Conservation (phyloP, 768 basidiomycete species). For the Lactifluus subvellereus region DNA sequence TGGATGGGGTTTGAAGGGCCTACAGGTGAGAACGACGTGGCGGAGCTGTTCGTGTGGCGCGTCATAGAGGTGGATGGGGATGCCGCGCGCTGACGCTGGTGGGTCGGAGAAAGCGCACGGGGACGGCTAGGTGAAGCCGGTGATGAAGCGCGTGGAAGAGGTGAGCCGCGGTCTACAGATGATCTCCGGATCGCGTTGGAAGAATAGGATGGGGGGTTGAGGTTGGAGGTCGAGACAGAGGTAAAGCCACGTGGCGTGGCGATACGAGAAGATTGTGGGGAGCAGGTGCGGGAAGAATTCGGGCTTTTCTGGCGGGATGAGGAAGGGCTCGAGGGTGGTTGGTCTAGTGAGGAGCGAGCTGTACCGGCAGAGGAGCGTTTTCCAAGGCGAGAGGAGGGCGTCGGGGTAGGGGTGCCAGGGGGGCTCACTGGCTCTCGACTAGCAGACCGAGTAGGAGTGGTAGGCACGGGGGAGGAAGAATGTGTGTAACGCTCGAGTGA, state of each 20-base stretch:
- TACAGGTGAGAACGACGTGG: conserved; percentile 43
- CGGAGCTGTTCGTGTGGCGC: conserved; percentile 54
- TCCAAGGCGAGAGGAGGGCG: conserved; percentile 35
- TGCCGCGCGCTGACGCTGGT: conserved; percentile 24
- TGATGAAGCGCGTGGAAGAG: conserved; percentile 27
- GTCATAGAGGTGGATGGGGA: conserved; percentile 38
- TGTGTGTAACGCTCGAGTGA: conserved; percentile 1
- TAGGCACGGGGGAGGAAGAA: conserved; percentile 10
- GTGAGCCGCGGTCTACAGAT: conserved; percentile 30
- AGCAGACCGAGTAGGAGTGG: conserved; percentile 11
- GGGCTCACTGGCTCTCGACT: conserved; percentile 38
- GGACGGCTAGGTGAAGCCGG: conserved; percentile 22
- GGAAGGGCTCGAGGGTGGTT: conserved; percentile 19
- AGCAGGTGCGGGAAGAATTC: conserved; percentile 12
- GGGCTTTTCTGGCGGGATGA: conserved; percentile 31
- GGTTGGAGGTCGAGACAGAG: conserved; percentile 47
- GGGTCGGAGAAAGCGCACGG: conserved; percentile 8
- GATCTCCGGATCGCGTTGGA: conserved; percentile 28
- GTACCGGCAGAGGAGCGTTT: conserved; percentile 34
- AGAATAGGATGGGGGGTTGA: conserved; percentile 33
- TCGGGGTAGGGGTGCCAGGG: conserved; percentile 46
- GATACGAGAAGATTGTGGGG: conserved; percentile 35
- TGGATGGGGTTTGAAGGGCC: conserved; percentile 47
- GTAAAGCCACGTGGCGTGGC: conserved; percentile 40
- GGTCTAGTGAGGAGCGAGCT: conserved; percentile 38